These are phyloP conservation scores for Hericium alpestre DNA, from an alignment of 768 basidiomycete species.

Conservation along the genomic window DNA sequence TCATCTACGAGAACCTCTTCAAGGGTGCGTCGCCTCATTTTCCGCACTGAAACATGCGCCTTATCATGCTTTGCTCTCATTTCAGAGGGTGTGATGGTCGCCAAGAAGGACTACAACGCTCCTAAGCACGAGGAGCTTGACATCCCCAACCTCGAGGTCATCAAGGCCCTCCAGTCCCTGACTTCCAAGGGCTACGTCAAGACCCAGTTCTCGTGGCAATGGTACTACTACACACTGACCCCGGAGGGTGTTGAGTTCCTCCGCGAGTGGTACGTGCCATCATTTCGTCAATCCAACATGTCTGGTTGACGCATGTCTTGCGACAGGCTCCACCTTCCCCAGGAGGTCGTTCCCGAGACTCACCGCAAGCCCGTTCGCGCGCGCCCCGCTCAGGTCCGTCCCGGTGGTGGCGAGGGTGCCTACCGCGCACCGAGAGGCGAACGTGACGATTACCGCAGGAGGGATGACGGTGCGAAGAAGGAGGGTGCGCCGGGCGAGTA, in stretches of 20 bases:
- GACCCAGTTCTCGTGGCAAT: slow-evolving; percentile 99
- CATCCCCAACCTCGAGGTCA: slow-evolving; percentile 56
- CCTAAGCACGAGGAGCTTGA: slow-evolving; percentile 89
- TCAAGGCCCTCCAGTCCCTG: slow-evolving; percentile 61
- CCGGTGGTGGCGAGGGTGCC: slow-evolving; percentile 63
- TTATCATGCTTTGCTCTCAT: background rate
- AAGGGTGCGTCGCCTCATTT: slow-evolving; percentile 57
- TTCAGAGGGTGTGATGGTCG: slow-evolving; percentile 94
- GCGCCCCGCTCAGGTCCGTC: slow-evolving; percentile 67
- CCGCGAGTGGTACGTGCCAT: slow-evolving; percentile 60
- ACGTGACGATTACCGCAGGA: slow-evolving; percentile 66
- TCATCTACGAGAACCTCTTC: slow-evolving; percentile 99
- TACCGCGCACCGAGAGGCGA: slow-evolving; percentile 86
- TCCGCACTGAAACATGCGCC: background rate
- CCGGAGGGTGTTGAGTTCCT: slow-evolving; percentile 96
- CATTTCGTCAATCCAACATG: background rate
- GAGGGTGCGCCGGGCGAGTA: slow-evolving; percentile 80
- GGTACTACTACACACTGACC: slow-evolving; percentile 96
- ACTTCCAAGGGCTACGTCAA: slow-evolving; percentile 81
- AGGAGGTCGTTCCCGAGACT: slow-evolving; percentile 93
- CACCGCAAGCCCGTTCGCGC: slow-evolving; percentile 93
- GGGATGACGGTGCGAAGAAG: slow-evolving; percentile 61
- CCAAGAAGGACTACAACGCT: slow-evolving; percentile 98
- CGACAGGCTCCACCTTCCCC: slow-evolving; percentile 80
- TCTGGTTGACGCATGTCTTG: background rate